Conservation (phyloP, 2,329 filamentous ascomycete species). For the Fusarium guadeloupense region DNA sequence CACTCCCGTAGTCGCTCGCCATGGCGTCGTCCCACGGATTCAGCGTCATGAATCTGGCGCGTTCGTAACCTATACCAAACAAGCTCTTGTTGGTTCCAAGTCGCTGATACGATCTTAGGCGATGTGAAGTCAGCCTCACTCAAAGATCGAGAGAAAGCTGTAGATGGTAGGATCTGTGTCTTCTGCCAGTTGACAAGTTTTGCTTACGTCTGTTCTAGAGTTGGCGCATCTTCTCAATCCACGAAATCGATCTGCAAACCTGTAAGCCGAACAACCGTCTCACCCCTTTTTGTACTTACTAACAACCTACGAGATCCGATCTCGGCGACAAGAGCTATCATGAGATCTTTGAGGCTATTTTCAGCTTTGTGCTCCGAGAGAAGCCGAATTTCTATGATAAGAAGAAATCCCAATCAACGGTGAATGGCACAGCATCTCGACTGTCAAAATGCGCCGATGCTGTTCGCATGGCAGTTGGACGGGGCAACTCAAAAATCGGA, state of each 20-base stretch:
- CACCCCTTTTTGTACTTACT: background rate
- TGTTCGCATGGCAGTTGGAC: constrained; percentile 75
- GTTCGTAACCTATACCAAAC: constrained; percentile 38
- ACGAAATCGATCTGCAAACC: constrained; percentile 48
- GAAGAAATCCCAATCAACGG: constrained; percentile 57
- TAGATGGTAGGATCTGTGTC: constrained; percentile 50
- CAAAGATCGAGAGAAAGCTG: constrained; percentile 52
- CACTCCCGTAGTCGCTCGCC: constrained; percentile 22
- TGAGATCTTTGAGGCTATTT: constrained; percentile 81
- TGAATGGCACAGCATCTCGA: constrained; percentile 61
- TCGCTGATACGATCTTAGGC: constrained; percentile 40
- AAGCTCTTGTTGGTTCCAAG: background rate
- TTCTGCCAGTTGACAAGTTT: background rate
- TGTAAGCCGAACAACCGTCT: constrained; percentile 43
- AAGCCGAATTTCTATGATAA: constrained; percentile 70
- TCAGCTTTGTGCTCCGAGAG: constrained; percentile 73
- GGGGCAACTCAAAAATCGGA: constrained; percentile 73
- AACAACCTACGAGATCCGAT: constrained; percentile 44
- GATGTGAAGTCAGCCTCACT: constrained; percentile 48
- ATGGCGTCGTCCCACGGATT: constrained; percentile 49
- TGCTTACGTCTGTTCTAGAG: constrained; percentile 43
- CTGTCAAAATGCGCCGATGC: constrained; percentile 76
- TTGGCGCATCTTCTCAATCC: constrained; percentile 52
- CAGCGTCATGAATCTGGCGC: constrained; percentile 49
- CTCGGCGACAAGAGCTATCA: constrained; percentile 83